Evolutionary conservation across 768 basidiomycete species (phyloP).

Genomic region (Boletales sp.): DNA sequence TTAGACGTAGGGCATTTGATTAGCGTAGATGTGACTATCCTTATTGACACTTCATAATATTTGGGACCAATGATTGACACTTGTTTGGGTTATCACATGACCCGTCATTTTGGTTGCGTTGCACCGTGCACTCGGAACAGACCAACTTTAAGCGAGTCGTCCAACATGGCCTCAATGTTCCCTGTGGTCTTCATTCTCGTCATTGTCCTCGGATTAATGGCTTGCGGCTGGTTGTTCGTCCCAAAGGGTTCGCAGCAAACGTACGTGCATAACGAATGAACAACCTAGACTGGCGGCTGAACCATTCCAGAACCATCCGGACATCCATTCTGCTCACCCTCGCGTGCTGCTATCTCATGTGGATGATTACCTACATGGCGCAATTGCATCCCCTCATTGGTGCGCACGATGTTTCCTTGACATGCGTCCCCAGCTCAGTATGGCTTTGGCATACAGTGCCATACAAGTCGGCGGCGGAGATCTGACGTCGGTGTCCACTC

Average conservation of each 20-base stretch:
- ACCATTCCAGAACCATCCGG: slow-evolving; percentile 65
- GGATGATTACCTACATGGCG: slow-evolving; percentile 96
- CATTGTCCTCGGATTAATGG: slow-evolving; percentile 62
- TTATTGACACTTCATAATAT: neutral
- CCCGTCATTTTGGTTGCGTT: neutral
- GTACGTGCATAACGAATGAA: slow-evolving; percentile 44
- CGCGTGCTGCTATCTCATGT: slow-evolving; percentile 88
- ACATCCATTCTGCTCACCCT: slow-evolving; percentile 76
- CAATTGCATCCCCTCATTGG: slow-evolving; percentile 89
- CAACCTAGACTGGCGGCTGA: neutral
- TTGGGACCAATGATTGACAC: neutral
- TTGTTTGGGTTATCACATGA: slow-evolving; percentile 11
- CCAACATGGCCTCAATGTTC: slow-evolving; percentile 62
- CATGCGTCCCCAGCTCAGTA: neutral
- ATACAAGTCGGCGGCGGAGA: slow-evolving; percentile 12
- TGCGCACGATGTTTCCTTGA: slow-evolving; percentile 32
- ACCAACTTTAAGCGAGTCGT: neutral
- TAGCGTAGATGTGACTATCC: slow-evolving; percentile 21
- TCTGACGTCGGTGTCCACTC: slow-evolving; percentile 9
- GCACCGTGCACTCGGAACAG: neutral
- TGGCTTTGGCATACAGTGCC: slow-evolving; percentile 11
- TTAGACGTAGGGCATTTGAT: slow-evolving; percentile 61
- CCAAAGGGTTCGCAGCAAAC: slow-evolving; percentile 90
- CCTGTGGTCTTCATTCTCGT: slow-evolving; percentile 68
- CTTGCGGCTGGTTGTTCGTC: slow-evolving; percentile 58